These are phyloP conservation scores for Halteria grandinella DNA, from an alignment of 73 alveolate genomes.

Conservation along the genomic window DNA sequence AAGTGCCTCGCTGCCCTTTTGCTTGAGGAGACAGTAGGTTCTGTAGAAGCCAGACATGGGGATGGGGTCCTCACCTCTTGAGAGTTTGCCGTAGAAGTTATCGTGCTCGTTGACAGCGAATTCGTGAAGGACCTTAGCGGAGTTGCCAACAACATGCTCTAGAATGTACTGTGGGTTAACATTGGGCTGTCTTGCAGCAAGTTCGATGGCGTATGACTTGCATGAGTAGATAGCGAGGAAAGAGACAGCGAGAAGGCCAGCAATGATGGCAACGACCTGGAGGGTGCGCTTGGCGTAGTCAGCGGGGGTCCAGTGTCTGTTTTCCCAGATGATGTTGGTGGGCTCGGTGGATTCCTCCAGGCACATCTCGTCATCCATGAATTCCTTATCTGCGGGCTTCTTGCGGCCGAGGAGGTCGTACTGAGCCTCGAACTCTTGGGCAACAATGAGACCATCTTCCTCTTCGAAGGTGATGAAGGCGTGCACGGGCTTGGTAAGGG, in stretches of 20 bases:
- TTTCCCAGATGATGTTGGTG: slow-evolving; percentile 53
- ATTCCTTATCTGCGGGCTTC: neutral
- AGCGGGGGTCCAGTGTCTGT: slow-evolving; percentile 28
- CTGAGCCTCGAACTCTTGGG: slow-evolving; percentile 20
- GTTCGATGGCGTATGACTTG: slow-evolving; percentile 16
- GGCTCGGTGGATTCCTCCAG: slow-evolving; percentile 60
- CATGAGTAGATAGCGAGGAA: slow-evolving; percentile 12
- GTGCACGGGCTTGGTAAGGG: slow-evolving; percentile 31
- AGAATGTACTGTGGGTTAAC: slow-evolving; percentile 10
- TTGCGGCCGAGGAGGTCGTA: too few relatives aligned
- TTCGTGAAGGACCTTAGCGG: too few relatives aligned
- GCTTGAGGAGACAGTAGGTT: too few relatives aligned
- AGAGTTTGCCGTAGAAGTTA: neutral
- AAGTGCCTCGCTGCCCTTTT: too few relatives aligned
- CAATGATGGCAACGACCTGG: neutral
- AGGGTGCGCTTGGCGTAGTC: neutral
- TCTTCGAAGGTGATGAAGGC: slow-evolving; percentile 57
- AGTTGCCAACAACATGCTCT: neutral
- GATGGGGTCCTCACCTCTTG: neutral
- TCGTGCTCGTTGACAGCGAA: slow-evolving; percentile 40
- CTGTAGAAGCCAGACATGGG: slow-evolving; percentile 36
- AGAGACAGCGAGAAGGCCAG: neutral
- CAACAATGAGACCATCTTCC: slow-evolving; percentile 41
- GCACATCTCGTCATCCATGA: slow-evolving; percentile 7
- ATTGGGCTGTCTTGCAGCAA: slow-evolving; percentile 8